Conservation (phyloP, 2,329 filamentous ascomycete species). For the Incumbomyces delicatus region DNA sequence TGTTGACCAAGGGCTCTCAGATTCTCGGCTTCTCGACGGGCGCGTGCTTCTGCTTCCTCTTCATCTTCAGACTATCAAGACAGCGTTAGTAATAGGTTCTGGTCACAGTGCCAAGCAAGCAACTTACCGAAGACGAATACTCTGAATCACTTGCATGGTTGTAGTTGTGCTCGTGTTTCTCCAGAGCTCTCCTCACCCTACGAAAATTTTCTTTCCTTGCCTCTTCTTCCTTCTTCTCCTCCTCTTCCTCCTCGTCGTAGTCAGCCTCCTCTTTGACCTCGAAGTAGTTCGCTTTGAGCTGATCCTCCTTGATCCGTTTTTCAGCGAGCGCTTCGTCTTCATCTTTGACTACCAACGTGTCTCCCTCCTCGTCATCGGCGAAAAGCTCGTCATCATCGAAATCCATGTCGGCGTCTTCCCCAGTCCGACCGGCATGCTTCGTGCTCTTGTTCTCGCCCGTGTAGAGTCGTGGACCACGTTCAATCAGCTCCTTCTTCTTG, state of each 20-base stretch:
- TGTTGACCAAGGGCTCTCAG: constrained; percentile 38
- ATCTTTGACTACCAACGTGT: constrained; percentile 62
- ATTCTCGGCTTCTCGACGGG: constrained; percentile 49
- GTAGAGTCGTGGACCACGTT: constrained; percentile 24
- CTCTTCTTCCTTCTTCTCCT: constrained; percentile 54
- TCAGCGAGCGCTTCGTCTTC: constrained; percentile 67
- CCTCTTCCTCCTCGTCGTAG: constrained; percentile 57
- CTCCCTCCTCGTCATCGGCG: constrained; percentile 77
- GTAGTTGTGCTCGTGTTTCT: constrained; percentile 74
- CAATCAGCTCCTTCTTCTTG: constrained; percentile 50
- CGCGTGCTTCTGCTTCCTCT: constrained; percentile 52
- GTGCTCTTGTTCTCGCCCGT: constrained; percentile 29
- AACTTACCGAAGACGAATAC: constrained; percentile 42
- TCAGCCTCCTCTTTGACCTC: constrained; percentile 64
- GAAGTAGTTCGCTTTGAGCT: constrained; percentile 80
- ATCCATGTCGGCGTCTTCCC: constrained; percentile 55
- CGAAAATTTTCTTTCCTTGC: constrained; percentile 64
- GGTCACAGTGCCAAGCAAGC: constrained; percentile 20
- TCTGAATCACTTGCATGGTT: constrained; percentile 69
- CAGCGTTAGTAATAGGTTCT: constrained; percentile 23
- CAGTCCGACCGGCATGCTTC: constrained; percentile 35
- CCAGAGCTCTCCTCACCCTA: constrained; percentile 66
- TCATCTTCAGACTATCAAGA: constrained; percentile 37
- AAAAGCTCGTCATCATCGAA: constrained; percentile 55
- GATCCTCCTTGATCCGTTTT: constrained; percentile 65